phyloP scores from a whole-genome alignment of 495 filamentous ascomycete species.

The Aspergillus steynii region DNA sequence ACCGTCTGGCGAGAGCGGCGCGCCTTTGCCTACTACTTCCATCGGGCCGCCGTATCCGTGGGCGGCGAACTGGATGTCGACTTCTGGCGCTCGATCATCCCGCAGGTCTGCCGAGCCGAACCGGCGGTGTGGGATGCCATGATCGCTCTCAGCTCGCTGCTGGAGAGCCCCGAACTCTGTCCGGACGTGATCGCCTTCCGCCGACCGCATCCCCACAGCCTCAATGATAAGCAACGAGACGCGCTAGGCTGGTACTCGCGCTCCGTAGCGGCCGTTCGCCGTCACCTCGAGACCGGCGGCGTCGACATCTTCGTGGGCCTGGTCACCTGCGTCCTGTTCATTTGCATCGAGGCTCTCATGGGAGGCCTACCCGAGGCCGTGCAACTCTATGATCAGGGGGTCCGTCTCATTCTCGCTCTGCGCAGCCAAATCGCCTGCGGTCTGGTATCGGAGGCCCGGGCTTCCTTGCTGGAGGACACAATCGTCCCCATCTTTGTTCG shows the following conservation, averaged over 20 bases:
- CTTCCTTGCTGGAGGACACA: conserved; percentile 28
- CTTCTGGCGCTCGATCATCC: conserved; percentile 58
- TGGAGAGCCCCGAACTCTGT: conserved; percentile 36
- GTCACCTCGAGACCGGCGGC: conserved; percentile 39
- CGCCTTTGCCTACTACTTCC: conserved; percentile 43
- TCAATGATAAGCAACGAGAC: conserved; percentile 43
- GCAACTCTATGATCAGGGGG: conserved; percentile 38
- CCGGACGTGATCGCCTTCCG: conserved; percentile 14
- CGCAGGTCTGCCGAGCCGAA: conserved; percentile 56
- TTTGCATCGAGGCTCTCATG: conserved; percentile 58
- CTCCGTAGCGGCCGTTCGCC: conserved; percentile 50
- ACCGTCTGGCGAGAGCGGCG: conserved; percentile 39
- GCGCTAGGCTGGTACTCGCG: conserved; percentile 44
- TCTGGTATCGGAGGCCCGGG: conserved; percentile 14
- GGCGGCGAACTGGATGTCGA: conserved; percentile 50
- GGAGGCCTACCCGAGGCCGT: conserved; percentile 33
- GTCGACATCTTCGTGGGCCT: conserved; percentile 40
- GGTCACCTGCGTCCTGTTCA: conserved; percentile 57
- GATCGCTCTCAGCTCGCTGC: conserved; percentile 53
- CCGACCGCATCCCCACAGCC: conserved; percentile 23
- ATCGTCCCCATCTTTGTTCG: conserved; percentile 43
- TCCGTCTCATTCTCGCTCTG: conserved; percentile 31
- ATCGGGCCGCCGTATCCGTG: conserved; percentile 29
- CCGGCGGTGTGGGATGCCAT: conserved; percentile 63
- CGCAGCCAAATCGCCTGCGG: conserved; percentile 27